Conservation (phyloP, 768 basidiomycete species). For the Termitomyces bulborhizus region DNA sequence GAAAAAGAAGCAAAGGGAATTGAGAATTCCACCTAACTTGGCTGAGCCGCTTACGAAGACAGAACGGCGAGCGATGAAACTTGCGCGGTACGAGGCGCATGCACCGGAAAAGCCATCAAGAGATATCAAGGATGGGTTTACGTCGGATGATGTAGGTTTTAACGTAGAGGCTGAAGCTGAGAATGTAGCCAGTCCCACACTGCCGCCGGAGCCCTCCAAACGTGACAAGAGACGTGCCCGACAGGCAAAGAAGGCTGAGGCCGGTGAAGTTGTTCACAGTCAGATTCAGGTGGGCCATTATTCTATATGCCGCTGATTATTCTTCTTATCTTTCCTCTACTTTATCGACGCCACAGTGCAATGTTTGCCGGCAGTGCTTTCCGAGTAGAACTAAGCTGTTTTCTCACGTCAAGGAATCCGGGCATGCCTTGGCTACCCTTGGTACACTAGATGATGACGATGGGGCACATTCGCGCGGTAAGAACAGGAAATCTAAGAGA, state of each 20-base stretch:
- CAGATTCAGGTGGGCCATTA: conserved; percentile 4
- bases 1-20: conserved; percentile 7
- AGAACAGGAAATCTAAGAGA: conserved; percentile 30
- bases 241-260: conserved; percentile 65
- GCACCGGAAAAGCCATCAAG: not conserved
- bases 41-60: conserved; percentile 12
- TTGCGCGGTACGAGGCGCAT: conserved; percentile 1
- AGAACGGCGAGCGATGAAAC: conserved; percentile 12
- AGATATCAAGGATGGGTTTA: not conserved
- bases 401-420: conserved; percentile 60
- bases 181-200: not conserved
- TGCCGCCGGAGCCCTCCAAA: conserved; percentile 43
- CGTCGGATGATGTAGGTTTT: not conserved
- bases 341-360: conserved; percentile 43
- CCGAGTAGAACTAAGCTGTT: conserved; percentile 71
- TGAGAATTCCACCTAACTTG: not conserved
- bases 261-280: conserved; percentile 22
- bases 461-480: conserved; percentile 17
- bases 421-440: conserved; percentile 55
- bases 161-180: conserved; percentile 5
- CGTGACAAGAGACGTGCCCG: conserved; percentile 74
- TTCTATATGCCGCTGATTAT: not conserved
- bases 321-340: not conserved
- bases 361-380: conserved; percentile 62
- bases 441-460: conserved; percentile 17